Conservation (phyloP, 306 rosid genomes). For the Vigna angularis region DNA sequence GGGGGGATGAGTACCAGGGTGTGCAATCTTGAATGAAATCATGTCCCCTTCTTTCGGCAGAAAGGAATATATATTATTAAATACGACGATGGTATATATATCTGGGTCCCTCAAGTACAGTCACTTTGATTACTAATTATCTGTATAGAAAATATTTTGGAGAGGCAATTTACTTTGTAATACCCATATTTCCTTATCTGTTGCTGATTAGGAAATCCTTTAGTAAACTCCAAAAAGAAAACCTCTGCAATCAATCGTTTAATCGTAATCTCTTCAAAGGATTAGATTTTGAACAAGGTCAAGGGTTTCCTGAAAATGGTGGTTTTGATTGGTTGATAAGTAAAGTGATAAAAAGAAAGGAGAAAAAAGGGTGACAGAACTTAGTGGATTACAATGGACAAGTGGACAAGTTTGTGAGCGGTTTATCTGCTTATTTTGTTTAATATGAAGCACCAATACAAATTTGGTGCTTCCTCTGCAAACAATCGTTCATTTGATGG, state of each 20-base stretch:
- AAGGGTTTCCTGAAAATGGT: slow-evolving; percentile 8
- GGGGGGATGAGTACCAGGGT: not conserved
- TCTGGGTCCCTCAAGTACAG: not conserved
- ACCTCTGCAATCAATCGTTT: not conserved
- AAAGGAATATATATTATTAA: not conserved
- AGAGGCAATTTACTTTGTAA: not conserved
- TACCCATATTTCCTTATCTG: not conserved
- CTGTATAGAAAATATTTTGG: not conserved
- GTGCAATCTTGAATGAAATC: slow-evolving; percentile 3
- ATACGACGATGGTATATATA: not conserved
- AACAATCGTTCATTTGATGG: slow-evolving; percentile 19
- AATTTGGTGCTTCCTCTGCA: slow-evolving; percentile 12
- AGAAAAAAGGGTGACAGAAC: not conserved
- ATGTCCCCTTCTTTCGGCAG: slow-evolving; percentile 24
- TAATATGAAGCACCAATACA: slow-evolving; percentile 22
- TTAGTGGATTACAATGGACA: slow-evolving; percentile 35
- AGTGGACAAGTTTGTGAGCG: slow-evolving; percentile 20
- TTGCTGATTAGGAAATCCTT: not conserved
- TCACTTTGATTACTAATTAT: not conserved
- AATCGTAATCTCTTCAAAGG: not conserved
- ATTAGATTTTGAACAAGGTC: slow-evolving; percentile 36
- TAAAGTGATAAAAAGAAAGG: slow-evolving; percentile 39
- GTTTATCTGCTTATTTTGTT: slow-evolving; percentile 34
- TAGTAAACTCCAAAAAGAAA: not conserved
- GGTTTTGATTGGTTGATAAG: slow-evolving; percentile 33